Conservation (phyloP, 1,139 yeast genomes). For the Candida buenavistaensis region DNA sequence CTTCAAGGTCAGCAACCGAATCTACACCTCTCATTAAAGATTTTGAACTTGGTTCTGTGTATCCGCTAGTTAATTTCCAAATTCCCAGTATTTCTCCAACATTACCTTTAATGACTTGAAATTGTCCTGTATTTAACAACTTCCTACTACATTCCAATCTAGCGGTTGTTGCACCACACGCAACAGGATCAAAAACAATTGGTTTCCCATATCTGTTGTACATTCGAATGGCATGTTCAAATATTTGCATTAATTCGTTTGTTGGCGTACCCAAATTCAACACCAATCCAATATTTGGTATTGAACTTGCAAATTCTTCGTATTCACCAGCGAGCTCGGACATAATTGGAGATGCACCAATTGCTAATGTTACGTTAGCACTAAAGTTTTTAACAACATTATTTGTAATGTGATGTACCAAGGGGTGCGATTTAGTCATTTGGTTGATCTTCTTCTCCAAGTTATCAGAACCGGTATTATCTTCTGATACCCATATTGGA, state of each 20-base stretch:
- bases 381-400: conserved; percentile 86
- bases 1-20: conserved; percentile 37
- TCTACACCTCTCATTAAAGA: conserved; percentile 77
- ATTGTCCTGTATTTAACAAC: conserved; percentile 58
- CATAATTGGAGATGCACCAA: conserved; percentile 91
- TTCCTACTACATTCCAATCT: conserved; percentile 50
- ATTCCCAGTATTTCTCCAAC: conserved; percentile 71
- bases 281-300: conserved; percentile 57
- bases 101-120: conserved; percentile 81
- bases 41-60: conserved; percentile 29
- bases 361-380: conserved; percentile 85
- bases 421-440: conserved; percentile 38
- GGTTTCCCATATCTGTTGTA: conserved; percentile 63
- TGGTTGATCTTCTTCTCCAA: conserved; percentile 3
- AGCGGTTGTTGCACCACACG: conserved; percentile 76
- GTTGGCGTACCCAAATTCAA: conserved; percentile 79
- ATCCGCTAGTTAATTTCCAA: conserved; percentile 31
- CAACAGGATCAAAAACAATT: conserved; percentile 87
- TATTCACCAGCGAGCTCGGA: conserved; percentile 75
- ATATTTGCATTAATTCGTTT: conserved; percentile 41
- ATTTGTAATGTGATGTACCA: conserved; percentile 88
- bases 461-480: conserved; percentile 6
- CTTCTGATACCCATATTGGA: conserved; percentile 16
- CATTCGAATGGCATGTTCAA: conserved; percentile 52
- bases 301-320: conserved; percentile 54